Conservation (phyloP, 371 early-diverging fungal species). For the Zychaea mexicana region DNA sequence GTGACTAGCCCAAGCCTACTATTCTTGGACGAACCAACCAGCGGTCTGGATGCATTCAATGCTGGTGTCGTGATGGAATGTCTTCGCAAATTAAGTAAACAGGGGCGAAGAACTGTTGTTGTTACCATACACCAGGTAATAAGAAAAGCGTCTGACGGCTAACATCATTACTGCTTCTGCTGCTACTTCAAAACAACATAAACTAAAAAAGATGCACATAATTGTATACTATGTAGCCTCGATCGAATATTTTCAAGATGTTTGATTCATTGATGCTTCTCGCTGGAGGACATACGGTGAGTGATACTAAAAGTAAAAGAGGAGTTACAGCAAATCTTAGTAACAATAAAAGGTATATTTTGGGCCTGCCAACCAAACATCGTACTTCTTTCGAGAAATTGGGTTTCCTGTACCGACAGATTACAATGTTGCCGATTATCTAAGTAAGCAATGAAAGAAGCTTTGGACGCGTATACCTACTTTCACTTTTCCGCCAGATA, state of each 20-base stretch:
- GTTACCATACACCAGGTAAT: conserved; percentile 78
- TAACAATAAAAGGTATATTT: conserved; percentile 54
- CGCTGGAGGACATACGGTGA: conserved; percentile 66
- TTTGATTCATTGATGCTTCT: conserved; percentile 83
- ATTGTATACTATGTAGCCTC: conserved; percentile 70
- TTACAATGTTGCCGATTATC: conserved; percentile 84
- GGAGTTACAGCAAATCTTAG: neutral
- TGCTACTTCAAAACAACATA: too few species aligned
- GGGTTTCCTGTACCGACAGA: conserved; percentile 74
- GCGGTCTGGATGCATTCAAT: conserved; percentile 89
- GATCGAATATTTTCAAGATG: conserved; percentile 77
- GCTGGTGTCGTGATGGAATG: conserved; percentile 80
- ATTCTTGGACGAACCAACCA: conserved; percentile 90
- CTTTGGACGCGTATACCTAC: neutral
- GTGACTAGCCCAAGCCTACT: conserved; percentile 83
- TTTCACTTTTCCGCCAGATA: too few species aligned
- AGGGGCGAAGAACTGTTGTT: conserved; percentile 70
- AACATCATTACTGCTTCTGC: too few species aligned
- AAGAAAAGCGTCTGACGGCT: too few species aligned
- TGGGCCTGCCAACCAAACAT: conserved; percentile 50
- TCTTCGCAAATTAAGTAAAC: conserved; percentile 65
- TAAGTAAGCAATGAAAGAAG: conserved; percentile 38
- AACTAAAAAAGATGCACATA: too few species aligned
- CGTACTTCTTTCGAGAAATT: conserved; percentile 52
- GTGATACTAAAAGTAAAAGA: neutral